These are phyloP conservation scores for Fusarium circinatum DNA, from an alignment of 2,329 filamentous ascomycete species.

Conservation along the genomic window DNA sequence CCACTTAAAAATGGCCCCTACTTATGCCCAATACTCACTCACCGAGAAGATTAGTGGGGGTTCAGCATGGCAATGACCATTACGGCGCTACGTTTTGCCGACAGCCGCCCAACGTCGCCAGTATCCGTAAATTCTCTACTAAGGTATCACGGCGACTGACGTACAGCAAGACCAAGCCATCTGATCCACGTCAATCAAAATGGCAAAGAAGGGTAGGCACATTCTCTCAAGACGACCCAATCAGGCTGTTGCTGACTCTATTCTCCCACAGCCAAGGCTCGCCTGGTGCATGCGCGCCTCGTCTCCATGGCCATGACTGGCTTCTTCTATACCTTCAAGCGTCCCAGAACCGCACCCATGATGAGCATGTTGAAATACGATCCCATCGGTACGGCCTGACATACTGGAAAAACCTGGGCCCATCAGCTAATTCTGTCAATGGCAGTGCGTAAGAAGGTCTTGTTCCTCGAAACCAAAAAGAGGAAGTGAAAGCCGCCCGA, in stretches of 20 bases:
- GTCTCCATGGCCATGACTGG: slow-evolving; percentile 99
- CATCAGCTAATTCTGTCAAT: slow-evolving; percentile 6
- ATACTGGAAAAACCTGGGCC: neutral
- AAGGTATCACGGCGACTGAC: slow-evolving; percentile 9
- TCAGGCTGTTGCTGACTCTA: slow-evolving; percentile 14
- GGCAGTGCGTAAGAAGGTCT: slow-evolving; percentile 89
- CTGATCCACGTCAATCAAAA: slow-evolving; percentile 29
- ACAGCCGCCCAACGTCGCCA: slow-evolving; percentile 8
- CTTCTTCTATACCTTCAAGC: slow-evolving; percentile 91
- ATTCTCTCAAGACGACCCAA: neutral
- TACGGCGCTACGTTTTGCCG: slow-evolving; percentile 39
- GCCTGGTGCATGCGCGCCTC: slow-evolving; percentile 91
- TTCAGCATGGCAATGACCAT: neutral
- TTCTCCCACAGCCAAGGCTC: slow-evolving; percentile 77
- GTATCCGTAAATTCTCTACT: slow-evolving; percentile 41
- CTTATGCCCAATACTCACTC: neutral
- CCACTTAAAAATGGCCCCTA: too few species aligned
- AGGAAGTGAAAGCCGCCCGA: slow-evolving; percentile 61
- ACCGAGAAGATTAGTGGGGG: slow-evolving; percentile 2
- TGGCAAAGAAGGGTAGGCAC: slow-evolving; percentile 44
- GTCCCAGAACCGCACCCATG: slow-evolving; percentile 82
- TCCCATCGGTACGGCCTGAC: slow-evolving; percentile 76
- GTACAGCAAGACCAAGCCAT: slow-evolving; percentile 28
- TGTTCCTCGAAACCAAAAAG: slow-evolving; percentile 94
- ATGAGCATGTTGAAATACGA: slow-evolving; percentile 99